Conservation (phyloP, 2,329 filamentous ascomycete genomes). For the Colletotrichum filicis region DNA sequence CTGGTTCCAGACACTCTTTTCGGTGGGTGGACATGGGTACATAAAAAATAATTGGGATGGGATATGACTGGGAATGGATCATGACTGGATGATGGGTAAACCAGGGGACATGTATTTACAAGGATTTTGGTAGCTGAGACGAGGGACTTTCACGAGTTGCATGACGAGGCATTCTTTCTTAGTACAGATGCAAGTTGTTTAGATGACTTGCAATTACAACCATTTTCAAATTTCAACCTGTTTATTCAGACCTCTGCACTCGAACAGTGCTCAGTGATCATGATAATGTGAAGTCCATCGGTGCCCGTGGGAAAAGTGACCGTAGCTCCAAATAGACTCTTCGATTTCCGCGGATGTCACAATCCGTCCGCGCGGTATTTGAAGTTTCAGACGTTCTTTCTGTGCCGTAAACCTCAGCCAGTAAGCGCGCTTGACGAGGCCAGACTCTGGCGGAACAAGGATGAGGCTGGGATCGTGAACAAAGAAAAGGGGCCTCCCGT, state of each 20-base stretch:
- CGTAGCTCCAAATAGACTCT: background rate
- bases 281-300: background rate
- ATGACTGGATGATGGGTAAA: background rate
- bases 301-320: background rate
- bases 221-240: background rate
- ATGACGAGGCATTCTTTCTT: constrained; percentile 6
- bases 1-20: constrained; percentile 19
- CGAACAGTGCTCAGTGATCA: background rate
- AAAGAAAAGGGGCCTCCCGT: background rate
- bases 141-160: constrained; percentile 11
- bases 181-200: constrained; percentile 7
- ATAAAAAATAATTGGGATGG: constrained; percentile 1
- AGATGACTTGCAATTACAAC: constrained; percentile 30
- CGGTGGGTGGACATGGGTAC: background rate
- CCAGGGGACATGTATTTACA: background rate
- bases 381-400: background rate
- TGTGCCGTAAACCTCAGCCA: background rate
- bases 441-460: background rate
- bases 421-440: background rate
- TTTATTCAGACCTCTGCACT: no score
- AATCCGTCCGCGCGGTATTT: background rate
- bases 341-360: background rate
- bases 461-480: background rate
- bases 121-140: background rate
- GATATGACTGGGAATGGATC: background rate